Evolutionary conservation across 441 rosid genomes (phyloP), one percentile per base, ranked within the genome.

Genomic region (Euphorbia schlechtendalii): DNA sequence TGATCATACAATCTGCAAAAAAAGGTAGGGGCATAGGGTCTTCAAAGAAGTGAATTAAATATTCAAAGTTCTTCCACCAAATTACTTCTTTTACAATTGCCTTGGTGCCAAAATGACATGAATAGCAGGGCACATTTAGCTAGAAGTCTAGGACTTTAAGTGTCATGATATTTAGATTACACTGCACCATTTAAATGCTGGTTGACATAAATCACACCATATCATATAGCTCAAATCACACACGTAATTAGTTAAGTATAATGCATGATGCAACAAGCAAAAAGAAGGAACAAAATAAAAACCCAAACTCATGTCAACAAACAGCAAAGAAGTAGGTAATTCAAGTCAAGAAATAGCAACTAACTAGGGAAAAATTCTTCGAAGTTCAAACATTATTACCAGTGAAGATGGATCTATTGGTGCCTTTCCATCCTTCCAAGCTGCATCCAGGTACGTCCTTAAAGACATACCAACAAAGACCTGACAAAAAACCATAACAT

Each of bases 401-500:
- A 93, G 83, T 71, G 84, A 85, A 61, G 99, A 88, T 1, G 99
- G 99, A 80, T 93, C 99, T 71, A 93, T 82, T 38, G 95, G 88
- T 60, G 97, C 94, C 79, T 88, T 86, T 73, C 99, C 99, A 84
- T 93, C 99, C 78, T 77, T 93, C 96, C 99, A 90, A 76, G 99
- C 99, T 55, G 97, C 97, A 73, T 93, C 97, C 52, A 93, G 84
- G 73, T 93, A 93, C 67, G 99, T 86, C 78, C 95, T 85, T 57
- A 90, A 78, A 40, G 99, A 90, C 99, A 90, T 93, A 74, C 97
- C 99, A 74, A 90, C 96, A 77, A 93, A 87, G 60, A 88, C 97
- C 97, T 88, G 78, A 57, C 21, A 65, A 11, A 72, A 68, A 55
- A 68, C 63, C 71, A 64, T 28, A 61, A 48, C 0, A 28, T 38